Evolutionary conservation across 805 yeast species (phyloP).

Genomic region (Sugiyamaella mastotermitis): DNA sequence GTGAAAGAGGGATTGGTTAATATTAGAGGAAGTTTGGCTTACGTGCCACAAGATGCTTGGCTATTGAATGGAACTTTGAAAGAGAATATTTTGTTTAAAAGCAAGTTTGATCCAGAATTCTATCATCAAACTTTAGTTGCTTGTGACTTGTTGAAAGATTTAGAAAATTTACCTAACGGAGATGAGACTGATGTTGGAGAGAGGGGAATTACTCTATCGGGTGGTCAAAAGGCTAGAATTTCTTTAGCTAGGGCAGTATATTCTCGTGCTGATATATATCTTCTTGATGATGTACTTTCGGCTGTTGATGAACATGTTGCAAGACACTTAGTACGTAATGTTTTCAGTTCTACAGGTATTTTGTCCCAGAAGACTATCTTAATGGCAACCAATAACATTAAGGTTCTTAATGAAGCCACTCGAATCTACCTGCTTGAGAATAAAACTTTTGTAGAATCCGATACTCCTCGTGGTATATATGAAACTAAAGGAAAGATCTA

Average conservation of each 20-base stretch:
- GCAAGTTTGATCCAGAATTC: conserved; percentile 68
- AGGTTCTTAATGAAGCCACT: conserved; percentile 67
- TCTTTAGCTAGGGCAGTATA: conserved; percentile 93
- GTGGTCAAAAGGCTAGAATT: conserved; percentile 95
- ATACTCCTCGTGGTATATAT: conserved; percentile 50
- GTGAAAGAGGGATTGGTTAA: conserved; percentile 61
- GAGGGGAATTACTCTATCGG: conserved; percentile 85
- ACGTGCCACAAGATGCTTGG: conserved; percentile 86
- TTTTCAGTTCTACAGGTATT: conserved; percentile 61
- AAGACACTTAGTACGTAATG: conserved; percentile 68
- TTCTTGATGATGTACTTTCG: conserved; percentile 85
- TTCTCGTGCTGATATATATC: conserved; percentile 81
- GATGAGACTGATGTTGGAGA: conserved; percentile 92
- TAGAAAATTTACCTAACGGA: conserved; percentile 74
- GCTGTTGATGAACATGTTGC: conserved; percentile 98
- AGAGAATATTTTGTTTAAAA: conserved; percentile 87
- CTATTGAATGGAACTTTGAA: conserved; percentile 81
- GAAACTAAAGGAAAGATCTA: conserved; percentile 19
- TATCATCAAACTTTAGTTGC: conserved; percentile 76
- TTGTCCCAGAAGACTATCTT: conserved; percentile 61
- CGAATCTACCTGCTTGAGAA: conserved; percentile 56
- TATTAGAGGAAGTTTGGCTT: conserved; percentile 65
- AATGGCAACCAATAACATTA: conserved; percentile 73
- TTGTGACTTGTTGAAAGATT: conserved; percentile 80
- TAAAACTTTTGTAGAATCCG: conserved; percentile 40